Evolutionary conservation across 352 stramenopile species (phyloP), one percentile per base, ranked within the genome.

Genomic region (Phytopythium delawarense): DNA sequence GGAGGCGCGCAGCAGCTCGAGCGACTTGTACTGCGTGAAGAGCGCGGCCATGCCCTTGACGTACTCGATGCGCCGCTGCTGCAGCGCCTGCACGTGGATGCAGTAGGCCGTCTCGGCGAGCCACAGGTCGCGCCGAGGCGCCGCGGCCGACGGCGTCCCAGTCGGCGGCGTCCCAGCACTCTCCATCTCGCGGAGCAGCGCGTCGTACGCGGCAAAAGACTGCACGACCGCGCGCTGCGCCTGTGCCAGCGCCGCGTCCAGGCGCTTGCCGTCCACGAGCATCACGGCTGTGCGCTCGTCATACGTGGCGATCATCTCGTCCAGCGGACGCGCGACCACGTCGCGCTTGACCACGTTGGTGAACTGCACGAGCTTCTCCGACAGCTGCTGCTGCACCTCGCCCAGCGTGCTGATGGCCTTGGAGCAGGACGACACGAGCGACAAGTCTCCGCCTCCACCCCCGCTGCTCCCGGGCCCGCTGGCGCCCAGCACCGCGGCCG

Each of bases 1-100:
- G 0, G 85, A 85, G 5, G 79, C 72, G 46, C 85, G 74, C 62
- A 87, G 67, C 8, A 91, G 66, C 49, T 94, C 85, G 34, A 94
- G 75, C 39, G 75, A 88, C 59, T 94, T 94, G 65, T 91, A 92
- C 64, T 92, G 79, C 59, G 91, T 78, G 39, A 94, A 94, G 8
- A 92, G 74, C 12, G 63, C 66, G 15, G 85, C 79, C 85, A 94
- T 94, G n/a, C 79, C 76, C 48, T 84, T 94, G 34, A 94, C 85
- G 57, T 94, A 94, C 61, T 86, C 78, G 57, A 91, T 74, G 30
- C 85, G 83, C 51, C 59, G 73, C 35, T 78, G 64, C 56, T 82
- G 67, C 11, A 91, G 70, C 59, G 80, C 81, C n/a, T 88, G 80
- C 16, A 94, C 83, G 63, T 79, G 77, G 46, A 92, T 78, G 34